These are phyloP conservation scores for Sechiopsis laciniata DNA, from an alignment of 306 rosid species.

Conservation along the genomic window DNA sequence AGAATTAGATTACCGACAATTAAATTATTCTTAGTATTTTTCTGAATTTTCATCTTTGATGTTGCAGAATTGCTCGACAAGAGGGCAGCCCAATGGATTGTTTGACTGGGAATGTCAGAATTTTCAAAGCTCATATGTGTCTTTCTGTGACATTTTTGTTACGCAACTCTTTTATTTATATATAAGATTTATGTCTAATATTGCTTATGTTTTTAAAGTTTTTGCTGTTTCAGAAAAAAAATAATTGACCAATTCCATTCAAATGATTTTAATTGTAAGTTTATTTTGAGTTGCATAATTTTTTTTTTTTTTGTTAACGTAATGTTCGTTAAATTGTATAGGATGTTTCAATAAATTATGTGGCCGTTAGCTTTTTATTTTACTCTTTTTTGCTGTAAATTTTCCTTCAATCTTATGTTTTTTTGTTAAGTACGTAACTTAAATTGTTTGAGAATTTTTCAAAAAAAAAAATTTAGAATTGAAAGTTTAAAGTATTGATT, in stretches of 20 bases:
- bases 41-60: neutral
- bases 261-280: neutral
- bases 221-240: no score
- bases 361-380: no score
- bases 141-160: neutral
- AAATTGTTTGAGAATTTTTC: no score
- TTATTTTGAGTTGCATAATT: neutral
- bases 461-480: no score
- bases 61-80: constrained; percentile 9
- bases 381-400: no score
- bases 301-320: neutral
- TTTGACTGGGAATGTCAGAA: neutral
- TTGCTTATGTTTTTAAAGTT: neutral
- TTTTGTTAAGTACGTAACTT: no score
- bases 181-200: neutral
- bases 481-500: no score
- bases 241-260: neutral
- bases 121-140: neutral
- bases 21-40: neutral
- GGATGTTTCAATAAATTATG: no score
- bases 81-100: neutral
- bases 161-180: neutral
- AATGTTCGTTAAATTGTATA: neutral
- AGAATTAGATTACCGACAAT: neutral
- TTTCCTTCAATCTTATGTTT: no score